These are phyloP conservation scores for Stagonosporopsis rhizophila DNA, from an alignment of 2,329 filamentous ascomycete species.

Conservation along the genomic window DNA sequence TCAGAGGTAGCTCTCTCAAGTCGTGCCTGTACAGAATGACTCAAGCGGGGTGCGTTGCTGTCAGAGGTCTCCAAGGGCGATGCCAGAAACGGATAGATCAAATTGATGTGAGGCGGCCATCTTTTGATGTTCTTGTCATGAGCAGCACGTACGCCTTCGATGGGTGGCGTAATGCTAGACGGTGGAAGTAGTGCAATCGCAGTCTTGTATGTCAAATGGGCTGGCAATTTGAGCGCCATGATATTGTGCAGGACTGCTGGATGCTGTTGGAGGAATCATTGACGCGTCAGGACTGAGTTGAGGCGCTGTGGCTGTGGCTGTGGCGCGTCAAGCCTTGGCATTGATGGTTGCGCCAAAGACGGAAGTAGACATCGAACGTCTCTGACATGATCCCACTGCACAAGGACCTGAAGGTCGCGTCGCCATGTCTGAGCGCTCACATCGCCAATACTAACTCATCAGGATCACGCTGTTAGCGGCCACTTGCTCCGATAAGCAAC, in stretches of 20 bases:
- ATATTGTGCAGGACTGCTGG: background rate
- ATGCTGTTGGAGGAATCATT: background rate
- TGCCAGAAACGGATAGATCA: constrained; percentile 41
- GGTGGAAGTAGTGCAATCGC: constrained; percentile 38
- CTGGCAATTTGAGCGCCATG: constrained; percentile 26
- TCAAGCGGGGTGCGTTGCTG: constrained; percentile 18
- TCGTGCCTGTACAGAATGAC: constrained; percentile 29
- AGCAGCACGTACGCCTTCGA: constrained; percentile 33
- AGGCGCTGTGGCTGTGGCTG: constrained; percentile 25
- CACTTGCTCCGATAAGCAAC: background rate
- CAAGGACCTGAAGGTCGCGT: constrained; percentile 29
- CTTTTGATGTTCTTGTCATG: constrained; percentile 38
- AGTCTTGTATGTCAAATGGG: constrained; percentile 37
- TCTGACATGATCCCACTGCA: constrained; percentile 30
- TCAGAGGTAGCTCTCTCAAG: constrained; percentile 27
- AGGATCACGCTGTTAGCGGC: constrained; percentile 10
- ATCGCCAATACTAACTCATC: constrained; percentile 12
- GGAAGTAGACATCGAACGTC: constrained; percentile 8
- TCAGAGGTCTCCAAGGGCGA: constrained; percentile 24
- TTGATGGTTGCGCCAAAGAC: constrained; percentile 16
- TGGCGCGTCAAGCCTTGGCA: constrained; percentile 28
- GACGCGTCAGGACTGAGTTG: constrained; percentile 4
- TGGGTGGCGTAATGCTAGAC: constrained; percentile 28
- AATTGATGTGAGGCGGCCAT: constrained; percentile 44
- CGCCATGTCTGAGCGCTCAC: constrained; percentile 43